phyloP scores from a whole-genome alignment of 1,284 basidiomycete genomes.

The Neonothopanus nambi region DNA sequence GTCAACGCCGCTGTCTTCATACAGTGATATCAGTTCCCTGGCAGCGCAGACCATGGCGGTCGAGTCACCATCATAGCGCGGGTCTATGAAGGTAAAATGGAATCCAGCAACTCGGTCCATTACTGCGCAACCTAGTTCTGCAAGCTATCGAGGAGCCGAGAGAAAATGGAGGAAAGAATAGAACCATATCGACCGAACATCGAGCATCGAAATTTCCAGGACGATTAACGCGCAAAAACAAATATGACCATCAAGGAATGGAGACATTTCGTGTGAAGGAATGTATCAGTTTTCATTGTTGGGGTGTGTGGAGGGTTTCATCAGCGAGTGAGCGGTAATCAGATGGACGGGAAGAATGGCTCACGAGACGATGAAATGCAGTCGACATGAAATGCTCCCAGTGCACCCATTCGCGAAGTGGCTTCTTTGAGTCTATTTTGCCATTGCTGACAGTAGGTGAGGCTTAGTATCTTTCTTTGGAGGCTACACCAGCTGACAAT shows the following conservation, averaged over 20 bases:
- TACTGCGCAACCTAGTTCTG: constrained; percentile 48
- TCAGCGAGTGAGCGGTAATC: too few species aligned
- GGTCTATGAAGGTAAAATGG: constrained; percentile 55
- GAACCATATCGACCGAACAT: background rate
- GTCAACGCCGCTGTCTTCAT: constrained; percentile 39
- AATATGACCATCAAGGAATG: constrained; percentile 21
- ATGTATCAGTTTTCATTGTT: too few species aligned
- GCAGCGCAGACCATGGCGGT: constrained; percentile 44
- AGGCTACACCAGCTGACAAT: too few species aligned
- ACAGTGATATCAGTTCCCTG: constrained; percentile 37
- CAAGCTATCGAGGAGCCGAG: constrained; percentile 37
- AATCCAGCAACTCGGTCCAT: constrained; percentile 43
- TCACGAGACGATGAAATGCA: too few species aligned
- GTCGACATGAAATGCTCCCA: too few species aligned
- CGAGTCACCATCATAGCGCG: constrained; percentile 34
- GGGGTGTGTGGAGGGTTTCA: too few species aligned
- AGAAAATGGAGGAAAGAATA: too few species aligned
- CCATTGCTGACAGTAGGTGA: constrained; percentile 3
- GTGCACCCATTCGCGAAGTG: too few species aligned
- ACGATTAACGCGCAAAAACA: constrained; percentile 23
- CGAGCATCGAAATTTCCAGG: background rate
- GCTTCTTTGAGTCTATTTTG: too few species aligned
- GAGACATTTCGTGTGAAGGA: too few species aligned
- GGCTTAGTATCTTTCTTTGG: background rate
- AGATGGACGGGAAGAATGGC: too few species aligned